phyloP scores from a whole-genome alignment of 2,329 filamentous ascomycete species.

The Alternaria tenuissima region DNA sequence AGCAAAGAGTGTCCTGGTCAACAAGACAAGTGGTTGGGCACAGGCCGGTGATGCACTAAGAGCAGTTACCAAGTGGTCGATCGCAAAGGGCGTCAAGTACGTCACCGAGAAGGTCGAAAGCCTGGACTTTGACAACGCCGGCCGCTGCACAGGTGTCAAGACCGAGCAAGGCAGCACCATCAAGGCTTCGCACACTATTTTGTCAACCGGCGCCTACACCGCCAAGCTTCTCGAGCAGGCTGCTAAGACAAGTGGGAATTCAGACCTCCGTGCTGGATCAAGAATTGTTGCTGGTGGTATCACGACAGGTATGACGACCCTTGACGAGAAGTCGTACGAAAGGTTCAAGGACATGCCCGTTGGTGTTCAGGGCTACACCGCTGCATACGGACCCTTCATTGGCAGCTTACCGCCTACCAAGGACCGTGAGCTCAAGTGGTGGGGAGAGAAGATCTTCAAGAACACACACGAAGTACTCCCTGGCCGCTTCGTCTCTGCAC shows the following conservation, averaged over 20 bases:
- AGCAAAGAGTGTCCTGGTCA: slow-evolving; percentile 67
- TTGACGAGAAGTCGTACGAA: slow-evolving; percentile 45
- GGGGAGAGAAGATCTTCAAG: slow-evolving; percentile 48
- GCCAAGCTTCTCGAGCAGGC: slow-evolving; percentile 58
- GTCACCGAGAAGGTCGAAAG: slow-evolving; percentile 61
- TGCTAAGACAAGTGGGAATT: slow-evolving; percentile 55
- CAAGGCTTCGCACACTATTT: slow-evolving; percentile 40
- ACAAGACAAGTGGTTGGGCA: slow-evolving; percentile 69
- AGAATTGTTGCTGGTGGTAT: slow-evolving; percentile 66
- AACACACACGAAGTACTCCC: slow-evolving; percentile 51
- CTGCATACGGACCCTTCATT: slow-evolving; percentile 42
- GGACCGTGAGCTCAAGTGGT: slow-evolving; percentile 47
- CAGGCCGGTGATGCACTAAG: slow-evolving; percentile 67
- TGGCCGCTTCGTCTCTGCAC: slow-evolving; percentile 64
- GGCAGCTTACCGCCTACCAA: slow-evolving; percentile 44
- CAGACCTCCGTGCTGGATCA: slow-evolving; percentile 62
- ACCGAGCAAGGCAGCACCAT: slow-evolving; percentile 45
- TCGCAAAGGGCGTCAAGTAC: slow-evolving; percentile 68
- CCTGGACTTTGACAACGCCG: slow-evolving; percentile 58
- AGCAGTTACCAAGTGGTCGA: slow-evolving; percentile 61
- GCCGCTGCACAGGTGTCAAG: slow-evolving; percentile 51
- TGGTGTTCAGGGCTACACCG: slow-evolving; percentile 43
- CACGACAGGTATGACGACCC: slow-evolving; percentile 58
- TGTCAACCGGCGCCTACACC: slow-evolving; percentile 56
- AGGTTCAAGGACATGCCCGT: slow-evolving; percentile 47